A percentile compares a stretch with the other conserved stretches of the same genome.
phyloP scores from a whole-genome alignment of 441 rosid genomes.

The Gossypium davidsonii region DNA sequence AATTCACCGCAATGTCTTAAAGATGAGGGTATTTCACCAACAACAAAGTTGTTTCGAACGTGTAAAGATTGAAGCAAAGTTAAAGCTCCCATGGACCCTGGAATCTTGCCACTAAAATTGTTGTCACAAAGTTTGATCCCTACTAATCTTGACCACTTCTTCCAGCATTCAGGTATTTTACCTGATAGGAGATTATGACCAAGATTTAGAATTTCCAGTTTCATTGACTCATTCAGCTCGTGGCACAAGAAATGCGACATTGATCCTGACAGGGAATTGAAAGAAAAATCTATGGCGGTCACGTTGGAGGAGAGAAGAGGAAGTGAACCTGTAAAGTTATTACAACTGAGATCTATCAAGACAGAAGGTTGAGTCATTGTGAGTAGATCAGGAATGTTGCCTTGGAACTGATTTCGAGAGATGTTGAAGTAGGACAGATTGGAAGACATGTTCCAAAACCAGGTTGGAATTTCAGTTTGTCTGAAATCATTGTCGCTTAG shows the following conservation, averaged over 20 bases:
- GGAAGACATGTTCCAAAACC: not conserved
- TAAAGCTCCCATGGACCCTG: not conserved
- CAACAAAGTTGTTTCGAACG: not conserved
- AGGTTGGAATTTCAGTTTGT: not conserved
- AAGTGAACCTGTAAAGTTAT: not conserved
- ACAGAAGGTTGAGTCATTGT: not conserved
- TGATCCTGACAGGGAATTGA: not conserved
- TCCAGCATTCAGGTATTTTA: not conserved
- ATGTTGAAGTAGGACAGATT: not conserved
- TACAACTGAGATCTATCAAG: not conserved
- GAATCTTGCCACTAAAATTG: not conserved
- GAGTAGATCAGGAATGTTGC: not conserved
- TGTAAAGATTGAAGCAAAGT: not conserved
- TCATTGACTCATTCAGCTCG: not conserved
- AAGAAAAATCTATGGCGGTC: not conserved
- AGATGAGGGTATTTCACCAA: not conserved
- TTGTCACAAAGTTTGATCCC: not conserved
- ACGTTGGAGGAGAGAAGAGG: not conserved
- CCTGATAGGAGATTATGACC: not conserved
- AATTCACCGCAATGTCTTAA: not conserved
- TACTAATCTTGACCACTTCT: not conserved
- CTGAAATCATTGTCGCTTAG: not conserved
- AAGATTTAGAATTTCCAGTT: not conserved
- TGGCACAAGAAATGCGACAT: not conserved
- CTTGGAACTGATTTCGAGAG: not conserved